Percentiles rank a stretch among this genome's conserved stretches.
phyloP scores from a whole-genome alignment of 257 asterid species.

The Craterostigma plantagineum region DNA sequence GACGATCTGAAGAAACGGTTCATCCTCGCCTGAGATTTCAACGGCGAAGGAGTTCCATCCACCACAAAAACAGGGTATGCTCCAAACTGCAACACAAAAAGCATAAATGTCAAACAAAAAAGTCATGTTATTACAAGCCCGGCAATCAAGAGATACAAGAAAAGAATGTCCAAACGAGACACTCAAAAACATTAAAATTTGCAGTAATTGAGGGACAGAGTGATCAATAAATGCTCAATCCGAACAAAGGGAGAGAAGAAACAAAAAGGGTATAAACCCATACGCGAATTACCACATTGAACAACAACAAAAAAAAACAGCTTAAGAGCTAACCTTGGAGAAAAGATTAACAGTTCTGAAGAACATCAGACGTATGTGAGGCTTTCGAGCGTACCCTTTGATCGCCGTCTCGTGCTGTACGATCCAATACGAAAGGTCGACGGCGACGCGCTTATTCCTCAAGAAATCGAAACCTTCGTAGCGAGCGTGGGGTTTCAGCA shows the following conservation, averaged over 20 bases:
- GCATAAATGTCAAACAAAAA: too few species aligned
- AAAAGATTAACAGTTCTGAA: constrained; percentile 73
- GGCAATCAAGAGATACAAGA: constrained; percentile 5
- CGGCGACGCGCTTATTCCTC: constrained; percentile 92
- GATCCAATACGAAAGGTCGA: constrained; percentile 88
- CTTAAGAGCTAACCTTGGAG: constrained; percentile 39
- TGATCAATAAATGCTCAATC: too few species aligned
- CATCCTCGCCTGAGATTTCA: constrained; percentile 75
- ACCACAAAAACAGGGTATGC: constrained; percentile 77
- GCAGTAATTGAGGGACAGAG: too few species aligned
- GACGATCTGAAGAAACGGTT: constrained; percentile 47
- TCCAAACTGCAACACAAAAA: constrained; percentile 62
- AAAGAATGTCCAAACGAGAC: neutral
- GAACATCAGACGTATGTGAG: constrained; percentile 70
- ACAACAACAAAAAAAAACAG: neutral
- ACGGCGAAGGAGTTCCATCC: constrained; percentile 89
- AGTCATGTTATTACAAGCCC: constrained; percentile 6
- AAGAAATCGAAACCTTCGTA: constrained; percentile 65
- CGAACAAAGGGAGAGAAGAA: too few species aligned
- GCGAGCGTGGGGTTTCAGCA: constrained; percentile 64
- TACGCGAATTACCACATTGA: too few species aligned
- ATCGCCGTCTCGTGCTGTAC: constrained; percentile 89
- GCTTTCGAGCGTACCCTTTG: constrained; percentile 44
- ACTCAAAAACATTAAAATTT: too few species aligned
- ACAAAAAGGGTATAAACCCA: too few species aligned